Conservation (phyloP, 2,329 filamentous ascomycete species). For the Colletotrichum sp. region DNA sequence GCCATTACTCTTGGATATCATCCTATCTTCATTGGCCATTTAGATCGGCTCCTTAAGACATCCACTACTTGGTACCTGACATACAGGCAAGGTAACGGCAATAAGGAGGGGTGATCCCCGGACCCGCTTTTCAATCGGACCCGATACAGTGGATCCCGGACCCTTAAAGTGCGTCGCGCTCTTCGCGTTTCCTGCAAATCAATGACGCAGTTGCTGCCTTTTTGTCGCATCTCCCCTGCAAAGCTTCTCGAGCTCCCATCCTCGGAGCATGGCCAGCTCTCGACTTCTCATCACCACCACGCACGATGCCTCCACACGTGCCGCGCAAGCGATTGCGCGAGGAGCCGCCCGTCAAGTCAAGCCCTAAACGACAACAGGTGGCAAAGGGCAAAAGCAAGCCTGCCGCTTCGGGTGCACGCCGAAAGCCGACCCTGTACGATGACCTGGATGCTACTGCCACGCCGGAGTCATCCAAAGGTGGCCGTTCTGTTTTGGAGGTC, state of each 20-base stretch:
- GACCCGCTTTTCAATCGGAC: slow-evolving; percentile 8
- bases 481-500: slow-evolving; percentile 45
- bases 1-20: background rate
- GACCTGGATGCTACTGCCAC: slow-evolving; percentile 59
- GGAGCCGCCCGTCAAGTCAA: slow-evolving; percentile 30
- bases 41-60: background rate
- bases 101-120: slow-evolving; percentile 1
- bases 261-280: background rate
- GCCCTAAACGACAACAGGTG: slow-evolving; percentile 23
- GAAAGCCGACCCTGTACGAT: slow-evolving; percentile 66
- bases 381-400: slow-evolving; percentile 1
- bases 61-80: background rate
- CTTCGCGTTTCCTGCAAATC: slow-evolving; percentile 31
- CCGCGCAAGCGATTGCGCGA: slow-evolving; percentile 68
- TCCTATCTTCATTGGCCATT: background rate
- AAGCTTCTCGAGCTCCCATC: background rate
- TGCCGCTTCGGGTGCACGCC: slow-evolving; percentile 29
- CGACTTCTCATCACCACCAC: background rate
- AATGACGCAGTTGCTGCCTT: slow-evolving; percentile 27
- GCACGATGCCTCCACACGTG: slow-evolving; percentile 70
- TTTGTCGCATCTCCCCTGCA: slow-evolving; percentile 5
- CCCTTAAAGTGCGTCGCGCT: slow-evolving; percentile 2
- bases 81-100: background rate
- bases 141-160: slow-evolving; percentile 3
- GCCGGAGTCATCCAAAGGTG: slow-evolving; percentile 46